Evolutionary conservation across 1,139 yeast genomes (phyloP).

Genomic region (Blastobotrys arbuscula): DNA sequence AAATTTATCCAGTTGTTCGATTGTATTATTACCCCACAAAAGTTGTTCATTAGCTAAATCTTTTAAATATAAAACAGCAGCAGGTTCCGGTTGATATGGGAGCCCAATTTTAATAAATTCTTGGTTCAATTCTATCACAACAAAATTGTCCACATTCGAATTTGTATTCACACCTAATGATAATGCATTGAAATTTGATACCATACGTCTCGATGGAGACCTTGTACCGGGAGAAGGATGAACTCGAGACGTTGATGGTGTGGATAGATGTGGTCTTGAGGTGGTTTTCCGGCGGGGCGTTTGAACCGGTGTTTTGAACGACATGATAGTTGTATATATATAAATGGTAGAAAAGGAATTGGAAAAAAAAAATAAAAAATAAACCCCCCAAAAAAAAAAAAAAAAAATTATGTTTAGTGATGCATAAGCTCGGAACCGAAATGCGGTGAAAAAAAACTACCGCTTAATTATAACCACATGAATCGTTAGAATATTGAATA

Average conservation of each 20-base stretch:
- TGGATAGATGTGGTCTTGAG: neutral
- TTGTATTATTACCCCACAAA: neutral
- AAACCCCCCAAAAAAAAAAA: too few species aligned
- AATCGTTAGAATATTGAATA: too few species aligned
- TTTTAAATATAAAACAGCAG: neutral
- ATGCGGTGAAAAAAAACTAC: too few species aligned
- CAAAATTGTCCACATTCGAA: slow-evolving; percentile 9
- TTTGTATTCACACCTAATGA: slow-evolving; percentile 7
- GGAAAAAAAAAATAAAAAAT: too few species aligned
- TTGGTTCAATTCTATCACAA: slow-evolving; percentile 4
- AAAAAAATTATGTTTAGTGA: too few species aligned
- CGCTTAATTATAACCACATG: too few species aligned
- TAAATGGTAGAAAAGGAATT: neutral
- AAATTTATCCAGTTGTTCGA: neutral
- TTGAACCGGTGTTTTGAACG: neutral
- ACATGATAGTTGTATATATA: neutral
- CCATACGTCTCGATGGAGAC: slow-evolving; percentile 9
- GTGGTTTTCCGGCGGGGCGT: neutral
- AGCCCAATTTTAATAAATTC: slow-evolving; percentile 5
- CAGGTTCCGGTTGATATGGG: slow-evolving; percentile 10
- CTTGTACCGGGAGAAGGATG: slow-evolving; percentile 26
- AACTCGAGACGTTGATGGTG: slow-evolving; percentile 1
- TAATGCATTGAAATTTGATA: slow-evolving; percentile 7
- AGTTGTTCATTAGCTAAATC: neutral
- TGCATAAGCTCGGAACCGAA: too few species aligned